Conservation (phyloP, 1,284 basidiomycete genomes). For the Ceratobasidium sp. region DNA sequence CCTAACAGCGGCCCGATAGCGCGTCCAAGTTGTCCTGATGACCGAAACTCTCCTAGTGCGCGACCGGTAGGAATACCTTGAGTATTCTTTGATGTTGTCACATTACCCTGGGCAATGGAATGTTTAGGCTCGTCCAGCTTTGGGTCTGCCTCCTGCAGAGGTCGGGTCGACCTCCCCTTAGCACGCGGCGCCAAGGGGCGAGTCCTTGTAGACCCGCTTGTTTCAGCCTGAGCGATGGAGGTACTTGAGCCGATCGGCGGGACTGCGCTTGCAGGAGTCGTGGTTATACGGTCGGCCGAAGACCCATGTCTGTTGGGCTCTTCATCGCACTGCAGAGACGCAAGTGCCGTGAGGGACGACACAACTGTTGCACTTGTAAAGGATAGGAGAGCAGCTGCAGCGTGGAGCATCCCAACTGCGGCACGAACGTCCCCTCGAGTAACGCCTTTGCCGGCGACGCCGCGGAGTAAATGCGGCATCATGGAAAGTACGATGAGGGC, state of each 20-base stretch:
- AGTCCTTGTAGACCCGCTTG: slow-evolving; percentile 48
- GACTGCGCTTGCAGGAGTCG: not conserved
- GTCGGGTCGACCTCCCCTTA: slow-evolving; percentile 22
- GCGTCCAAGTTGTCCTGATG: slow-evolving; percentile 89
- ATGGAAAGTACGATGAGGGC: slow-evolving; percentile 78
- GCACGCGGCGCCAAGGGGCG: slow-evolving; percentile 18
- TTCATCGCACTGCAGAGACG: slow-evolving; percentile 87
- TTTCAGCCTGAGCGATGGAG: slow-evolving; percentile 69
- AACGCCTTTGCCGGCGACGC: slow-evolving; percentile 40
- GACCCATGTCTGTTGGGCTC: slow-evolving; percentile 33
- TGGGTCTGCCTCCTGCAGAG: not conserved
- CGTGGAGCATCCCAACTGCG: slow-evolving; percentile 75
- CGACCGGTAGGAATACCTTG: slow-evolving; percentile 75
- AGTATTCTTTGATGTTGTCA: not conserved
- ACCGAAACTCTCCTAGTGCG: slow-evolving; percentile 87
- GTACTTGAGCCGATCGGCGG: slow-evolving; percentile 60
- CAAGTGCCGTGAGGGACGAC: slow-evolving; percentile 87
- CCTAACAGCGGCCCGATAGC: slow-evolving; percentile 90
- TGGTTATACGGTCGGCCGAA: not conserved
- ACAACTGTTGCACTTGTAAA: slow-evolving; percentile 95
- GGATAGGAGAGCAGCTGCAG: slow-evolving; percentile 83
- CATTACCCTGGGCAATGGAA: not conserved
- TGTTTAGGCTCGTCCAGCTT: not conserved
- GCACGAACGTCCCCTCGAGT: slow-evolving; percentile 24
- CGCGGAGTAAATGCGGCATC: slow-evolving; percentile 70